Evolutionary conservation across 2,329 filamentous ascomycete genomes (phyloP).

Genomic region (Monilinia polystroma): DNA sequence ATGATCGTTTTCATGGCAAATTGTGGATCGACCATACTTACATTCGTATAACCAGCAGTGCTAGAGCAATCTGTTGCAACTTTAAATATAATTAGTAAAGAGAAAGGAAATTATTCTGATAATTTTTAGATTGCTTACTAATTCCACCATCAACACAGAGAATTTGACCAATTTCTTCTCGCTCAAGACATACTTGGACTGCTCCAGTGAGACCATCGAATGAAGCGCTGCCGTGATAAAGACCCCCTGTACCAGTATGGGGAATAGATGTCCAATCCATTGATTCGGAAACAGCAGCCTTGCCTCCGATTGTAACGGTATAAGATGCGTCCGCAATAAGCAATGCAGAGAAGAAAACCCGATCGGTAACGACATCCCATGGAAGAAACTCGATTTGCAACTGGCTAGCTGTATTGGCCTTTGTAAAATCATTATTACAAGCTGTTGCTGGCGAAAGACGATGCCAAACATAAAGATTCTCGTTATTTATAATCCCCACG

Average conservation of each 20-base stretch:
- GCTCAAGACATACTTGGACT: neutral
- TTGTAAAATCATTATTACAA: neutral
- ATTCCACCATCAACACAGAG: neutral
- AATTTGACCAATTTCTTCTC: neutral
- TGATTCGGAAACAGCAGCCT: too few relatives aligned
- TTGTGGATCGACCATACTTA: too few relatives aligned
- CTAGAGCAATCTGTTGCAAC: neutral
- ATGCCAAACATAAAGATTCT: neutral
- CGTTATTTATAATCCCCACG: neutral
- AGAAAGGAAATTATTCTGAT: too few relatives aligned
- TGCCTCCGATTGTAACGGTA: neutral
- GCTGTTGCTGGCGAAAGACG: neutral
- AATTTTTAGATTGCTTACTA: neutral
- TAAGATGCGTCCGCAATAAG: neutral
- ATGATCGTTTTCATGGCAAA: too few relatives aligned
- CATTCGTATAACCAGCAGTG: too few relatives aligned
- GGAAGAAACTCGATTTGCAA: neutral
- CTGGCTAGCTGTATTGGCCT: conserved; percentile 1
- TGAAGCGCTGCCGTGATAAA: neutral
- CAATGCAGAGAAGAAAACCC: neutral
- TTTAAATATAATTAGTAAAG: neutral
- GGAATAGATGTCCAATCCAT: too few relatives aligned
- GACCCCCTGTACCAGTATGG: too few relatives aligned
- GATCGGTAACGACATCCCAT: neutral
- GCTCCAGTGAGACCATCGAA: neutral